Base-by-base conservation (phyloP, 208 protist species). In the Crithidia fasciculata region DNA sequence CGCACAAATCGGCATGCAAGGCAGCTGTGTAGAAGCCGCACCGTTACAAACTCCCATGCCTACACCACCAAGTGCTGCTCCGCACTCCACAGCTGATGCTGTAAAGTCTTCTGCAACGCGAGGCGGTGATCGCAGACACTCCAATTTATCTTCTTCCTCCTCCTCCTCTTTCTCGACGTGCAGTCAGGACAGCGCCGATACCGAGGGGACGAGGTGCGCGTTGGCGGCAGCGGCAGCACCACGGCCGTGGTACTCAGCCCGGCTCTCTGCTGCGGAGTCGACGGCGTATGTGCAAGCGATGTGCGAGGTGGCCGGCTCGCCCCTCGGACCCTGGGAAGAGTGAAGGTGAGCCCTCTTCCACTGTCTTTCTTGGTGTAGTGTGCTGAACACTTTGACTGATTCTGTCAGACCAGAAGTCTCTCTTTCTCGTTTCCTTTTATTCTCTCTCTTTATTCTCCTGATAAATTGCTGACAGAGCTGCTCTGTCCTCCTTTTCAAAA, bases 251-350 rank as follows among this genome's bases (percentile, higher is more conserved):
- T n/a, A 36, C 58, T 36, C 37, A 13, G 41, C 41, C 39, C 39
- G 5, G 41, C 10, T 9, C 58, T 59, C 53, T 1, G 65, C 53
- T 0, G 53, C 50, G 0, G 65, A 70, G 5, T 12, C 41, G 10
- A 13, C 49, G 8, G 49, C 65, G 5, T 70, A 53, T 28, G 65
- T 28, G 7, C 53, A 43, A 2, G 65, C 65, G 36, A 53, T 70
- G 65, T 47, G 15, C 15, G 54, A 70, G 39, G 15, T 70, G 41
- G 18, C 57, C 50, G 53, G 4, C 9, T 18, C 65, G 10, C 65
- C 65, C 41, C 53, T 70, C 3, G 65, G 65, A 5, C 65, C 65
- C 15, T 70, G 65, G 65, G 53, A 61, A 53, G 65, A 61, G 54
- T 70, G 4, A 56, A 66, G 44, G 4, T 40, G 9, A n/a, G 1